Evolutionary conservation across 2,329 filamentous ascomycete species (phyloP).

Genomic region (Clathrospora elynae): DNA sequence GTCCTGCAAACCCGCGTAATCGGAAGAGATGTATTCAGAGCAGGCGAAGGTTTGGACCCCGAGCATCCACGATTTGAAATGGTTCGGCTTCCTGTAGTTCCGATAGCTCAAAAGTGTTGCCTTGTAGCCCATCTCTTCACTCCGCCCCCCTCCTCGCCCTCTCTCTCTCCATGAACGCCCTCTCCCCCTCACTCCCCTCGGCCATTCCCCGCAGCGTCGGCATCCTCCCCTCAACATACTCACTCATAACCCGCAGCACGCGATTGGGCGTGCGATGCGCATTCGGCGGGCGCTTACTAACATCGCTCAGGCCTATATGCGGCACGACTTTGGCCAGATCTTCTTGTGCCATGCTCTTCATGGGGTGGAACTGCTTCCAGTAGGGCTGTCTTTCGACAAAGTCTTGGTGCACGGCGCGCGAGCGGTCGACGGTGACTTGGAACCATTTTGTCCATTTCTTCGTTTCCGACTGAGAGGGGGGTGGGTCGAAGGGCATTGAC

Average conservation of each 20-base stretch:
- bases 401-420: constrained; percentile 49
- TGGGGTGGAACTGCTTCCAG: constrained; percentile 41
- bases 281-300: constrained; percentile 43
- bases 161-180: constrained; percentile 4
- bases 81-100: no score
- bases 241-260: constrained; percentile 33
- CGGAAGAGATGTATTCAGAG: no score
- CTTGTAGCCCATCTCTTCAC: no score
- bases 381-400: constrained; percentile 47
- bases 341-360: constrained; percentile 41
- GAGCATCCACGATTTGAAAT: no score
- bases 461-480: constrained; percentile 6
- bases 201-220: constrained; percentile 42
- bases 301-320: constrained; percentile 49
- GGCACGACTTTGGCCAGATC: constrained; percentile 51
- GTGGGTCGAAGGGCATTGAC: constrained; percentile 34
- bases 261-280: constrained; percentile 41
- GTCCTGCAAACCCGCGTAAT: no score
- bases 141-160: no score
- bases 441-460: constrained; percentile 43
- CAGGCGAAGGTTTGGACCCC: no score
- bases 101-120: no score
- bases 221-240: constrained; percentile 32
- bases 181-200: constrained; percentile 28
- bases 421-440: constrained; percentile 49